Evolutionary conservation across 2,329 filamentous ascomycete species (phyloP).

Genomic region (Simplicillium aogashimaense): DNA sequence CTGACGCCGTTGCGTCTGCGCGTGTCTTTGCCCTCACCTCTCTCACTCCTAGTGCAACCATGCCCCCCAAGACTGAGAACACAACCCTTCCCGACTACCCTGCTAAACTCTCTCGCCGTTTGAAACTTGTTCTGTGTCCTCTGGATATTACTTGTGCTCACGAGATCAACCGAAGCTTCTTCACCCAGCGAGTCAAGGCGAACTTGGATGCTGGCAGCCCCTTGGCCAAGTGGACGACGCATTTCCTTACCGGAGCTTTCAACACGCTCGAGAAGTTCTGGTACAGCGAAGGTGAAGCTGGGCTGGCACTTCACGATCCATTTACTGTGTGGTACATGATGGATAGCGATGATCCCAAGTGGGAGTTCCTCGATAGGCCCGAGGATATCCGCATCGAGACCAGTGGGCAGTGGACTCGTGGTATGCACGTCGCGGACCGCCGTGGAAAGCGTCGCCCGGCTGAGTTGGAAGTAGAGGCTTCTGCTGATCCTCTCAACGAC

Average conservation of each 20-base stretch:
- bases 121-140: conserved; percentile 64
- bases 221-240: conserved; percentile 61
- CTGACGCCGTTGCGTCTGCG: conserved; percentile 71
- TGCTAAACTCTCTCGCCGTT: conserved; percentile 45
- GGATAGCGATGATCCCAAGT: conserved; percentile 45
- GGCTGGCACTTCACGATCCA: conserved; percentile 66
- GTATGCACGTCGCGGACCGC: conserved; percentile 79
- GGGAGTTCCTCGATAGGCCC: conserved; percentile 45
- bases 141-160: conserved; percentile 70
- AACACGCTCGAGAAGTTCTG: conserved; percentile 56
- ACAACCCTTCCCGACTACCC: conserved; percentile 53
- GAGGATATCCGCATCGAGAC: conserved; percentile 90
- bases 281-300: conserved; percentile 43
- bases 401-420: conserved; percentile 84
- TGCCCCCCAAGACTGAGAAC: conserved; percentile 56
- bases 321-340: conserved; percentile 72
- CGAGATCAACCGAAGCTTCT: conserved; percentile 50
- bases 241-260: conserved; percentile 64
- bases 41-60: conserved; percentile 62
- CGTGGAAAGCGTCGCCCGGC: conserved; percentile 47
- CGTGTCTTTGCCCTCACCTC: conserved; percentile 71
- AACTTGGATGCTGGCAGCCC: conserved; percentile 55
- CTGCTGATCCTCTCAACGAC: conserved; percentile 29
- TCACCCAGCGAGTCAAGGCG: conserved; percentile 43
- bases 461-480: conserved; percentile 26